Evolutionary conservation across 345 rosid genomes (phyloP), one percentile per base, ranked within the genome.

Genomic region (Populus tremula): DNA sequence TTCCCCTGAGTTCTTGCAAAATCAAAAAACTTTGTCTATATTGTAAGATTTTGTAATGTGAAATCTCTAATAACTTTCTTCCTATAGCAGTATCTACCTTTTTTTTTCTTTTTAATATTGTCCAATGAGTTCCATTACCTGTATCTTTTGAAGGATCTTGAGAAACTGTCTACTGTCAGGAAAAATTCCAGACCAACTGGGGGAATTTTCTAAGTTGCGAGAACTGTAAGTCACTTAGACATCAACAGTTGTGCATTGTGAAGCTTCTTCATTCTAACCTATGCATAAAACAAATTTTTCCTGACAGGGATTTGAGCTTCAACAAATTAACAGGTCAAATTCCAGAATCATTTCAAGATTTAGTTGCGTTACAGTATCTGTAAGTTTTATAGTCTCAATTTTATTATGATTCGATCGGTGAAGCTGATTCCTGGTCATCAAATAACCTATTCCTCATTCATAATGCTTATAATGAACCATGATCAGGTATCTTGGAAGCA

Each of bases 241-340:
- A 39, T 53, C 53, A 64, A n/a, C 63, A 31, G 49, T 18, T 53
- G 27, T 41, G 20, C 31, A 56, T 59, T 59, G 56, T 29, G 70
- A 56, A 59, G 47, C 70, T 74, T 43, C 62, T 56, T 56, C n/a
- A 13, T 33, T 3, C 18, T 66, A 31, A 66, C n/a, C 45, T 18
- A 1, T 35, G 9, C 41, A 23, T 18, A 35, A 66, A 66, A 5
- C 1, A 11, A 69, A 25, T 67, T 47, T 43, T 31, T 17, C 8
- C 47, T 65, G 43, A 27, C 86, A 89, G 92, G 80, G 92, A 89
- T 75, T 79, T 89, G 74, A 89, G 92, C 80, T 87, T 88, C 83
- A 89, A 89, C 86, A 80, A 89, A 81, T 81, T 88, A 78, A 80
- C 81, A 38, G 92, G 91, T 45, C 82, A 59, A 67, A 69, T 89